Conservation (phyloP, 225 moss, liverwort and hornwort species). For the Climacium dendroides region DNA sequence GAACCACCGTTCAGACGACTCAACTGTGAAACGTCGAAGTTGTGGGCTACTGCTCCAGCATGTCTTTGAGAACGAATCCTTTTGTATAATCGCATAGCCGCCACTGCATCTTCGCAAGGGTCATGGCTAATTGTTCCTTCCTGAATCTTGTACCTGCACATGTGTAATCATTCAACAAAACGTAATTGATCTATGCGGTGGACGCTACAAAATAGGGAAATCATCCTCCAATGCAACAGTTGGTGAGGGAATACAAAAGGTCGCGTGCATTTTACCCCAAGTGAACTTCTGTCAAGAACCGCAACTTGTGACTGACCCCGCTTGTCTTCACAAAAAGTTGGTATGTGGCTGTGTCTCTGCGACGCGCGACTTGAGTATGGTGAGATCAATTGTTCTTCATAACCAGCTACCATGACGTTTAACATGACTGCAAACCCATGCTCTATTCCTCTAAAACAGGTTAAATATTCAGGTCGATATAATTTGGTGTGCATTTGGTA, state of each 20-base stretch:
- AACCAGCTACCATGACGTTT: neutral
- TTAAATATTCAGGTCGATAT: neutral
- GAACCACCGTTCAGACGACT: neutral
- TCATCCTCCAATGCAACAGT: neutral
- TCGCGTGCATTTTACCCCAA: conserved; percentile 27
- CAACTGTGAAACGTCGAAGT: conserved; percentile 2
- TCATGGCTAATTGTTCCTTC: conserved; percentile 27
- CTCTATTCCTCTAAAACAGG: neutral
- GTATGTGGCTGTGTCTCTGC: conserved; percentile 52
- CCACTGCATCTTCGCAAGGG: conserved; percentile 55
- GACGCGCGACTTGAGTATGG: neutral
- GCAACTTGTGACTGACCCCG: conserved; percentile 56
- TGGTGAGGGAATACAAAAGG: neutral
- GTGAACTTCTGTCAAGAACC: conserved; percentile 43
- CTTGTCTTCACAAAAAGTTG: conserved; percentile 56
- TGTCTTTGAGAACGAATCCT: conserved; percentile 34
- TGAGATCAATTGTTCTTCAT: neutral
- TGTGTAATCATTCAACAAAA: neutral
- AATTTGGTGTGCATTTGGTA: neutral
- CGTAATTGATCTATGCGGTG: neutral
- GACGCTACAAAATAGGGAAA: neutral
- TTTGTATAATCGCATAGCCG: conserved; percentile 56
- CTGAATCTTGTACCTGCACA: conserved; percentile 48
- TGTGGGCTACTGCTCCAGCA: neutral
- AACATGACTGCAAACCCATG: neutral